A percentile compares a stretch with the other conserved stretches of the same genome.
phyloP scores from a whole-genome alignment of 2,329 filamentous ascomycete species.

The Didymella pinodella region DNA sequence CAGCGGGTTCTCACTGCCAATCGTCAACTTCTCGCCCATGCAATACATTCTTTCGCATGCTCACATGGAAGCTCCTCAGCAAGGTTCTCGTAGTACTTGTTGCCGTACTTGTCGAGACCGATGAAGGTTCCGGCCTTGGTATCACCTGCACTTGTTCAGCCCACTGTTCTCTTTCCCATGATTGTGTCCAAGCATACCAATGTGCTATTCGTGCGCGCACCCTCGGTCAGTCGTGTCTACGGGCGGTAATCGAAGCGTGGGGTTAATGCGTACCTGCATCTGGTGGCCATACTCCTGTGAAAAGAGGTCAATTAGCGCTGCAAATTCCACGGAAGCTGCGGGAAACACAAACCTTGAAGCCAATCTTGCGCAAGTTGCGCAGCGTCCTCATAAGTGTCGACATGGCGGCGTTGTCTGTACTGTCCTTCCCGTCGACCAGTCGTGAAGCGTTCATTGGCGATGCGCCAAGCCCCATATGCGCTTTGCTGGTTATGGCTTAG shows the following conservation, averaged over 20 bases:
- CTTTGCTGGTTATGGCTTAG: constrained; percentile 22
- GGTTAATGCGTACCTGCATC: constrained; percentile 75
- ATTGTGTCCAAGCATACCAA: constrained; percentile 41
- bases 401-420: constrained; percentile 66
- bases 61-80: constrained; percentile 87
- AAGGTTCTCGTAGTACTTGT: constrained; percentile 97
- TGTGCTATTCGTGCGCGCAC: constrained; percentile 43
- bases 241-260: constrained; percentile 32
- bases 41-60: constrained; percentile 40
- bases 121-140: constrained; percentile 92
- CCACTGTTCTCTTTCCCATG: constrained; percentile 1
- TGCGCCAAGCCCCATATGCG: constrained; percentile 31
- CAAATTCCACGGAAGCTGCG: constrained; percentile 19
- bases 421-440: constrained; percentile 26
- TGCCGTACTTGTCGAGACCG: constrained; percentile 87
- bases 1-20: constrained; percentile 85
- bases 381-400: constrained; percentile 89
- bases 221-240: constrained; percentile 38
- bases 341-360: constrained; percentile 73
- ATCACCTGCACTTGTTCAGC: constrained; percentile 71
- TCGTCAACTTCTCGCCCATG: constrained; percentile 20
- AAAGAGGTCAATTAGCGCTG: constrained; percentile 43
- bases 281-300: constrained; percentile 86
- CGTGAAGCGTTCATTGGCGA: constrained; percentile 33
- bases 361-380: constrained; percentile 85